These are phyloP conservation scores for Monilinia vaccinii-corymbosi DNA, from an alignment of 2,329 filamentous ascomycete species.

Conservation along the genomic window DNA sequence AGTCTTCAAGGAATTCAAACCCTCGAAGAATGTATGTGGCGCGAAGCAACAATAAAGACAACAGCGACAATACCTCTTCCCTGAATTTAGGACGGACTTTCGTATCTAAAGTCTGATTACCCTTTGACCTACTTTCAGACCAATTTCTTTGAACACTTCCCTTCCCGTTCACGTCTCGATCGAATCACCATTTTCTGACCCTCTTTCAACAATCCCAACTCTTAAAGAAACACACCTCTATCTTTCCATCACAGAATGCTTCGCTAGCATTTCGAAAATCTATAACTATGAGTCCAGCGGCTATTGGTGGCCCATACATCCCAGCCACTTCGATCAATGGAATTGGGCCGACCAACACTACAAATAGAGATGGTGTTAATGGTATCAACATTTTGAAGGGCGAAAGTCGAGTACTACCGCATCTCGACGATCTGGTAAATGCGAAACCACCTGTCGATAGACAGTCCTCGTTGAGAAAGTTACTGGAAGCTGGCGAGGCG, in stretches of 20 bases:
- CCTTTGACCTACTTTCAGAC: constrained; percentile 1
- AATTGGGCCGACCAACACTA: constrained; percentile 18
- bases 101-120: neutral
- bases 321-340: constrained; percentile 21
- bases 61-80: constrained; percentile 3
- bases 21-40: constrained; percentile 9
- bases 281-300: constrained; percentile 27
- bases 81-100: neutral
- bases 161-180: neutral
- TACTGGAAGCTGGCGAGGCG: constrained; percentile 44
- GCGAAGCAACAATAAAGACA: constrained; percentile 9
- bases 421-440: constrained; percentile 36
- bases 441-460: constrained; percentile 28
- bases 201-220: neutral
- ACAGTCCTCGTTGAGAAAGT: constrained; percentile 40
- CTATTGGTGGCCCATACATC: constrained; percentile 19
- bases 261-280: neutral
- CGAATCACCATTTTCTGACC: neutral
- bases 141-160: constrained; percentile 1
- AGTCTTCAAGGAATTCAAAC: constrained; percentile 5
- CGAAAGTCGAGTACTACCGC: constrained; percentile 29
- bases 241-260: constrained; percentile 15
- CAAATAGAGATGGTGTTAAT: constrained; percentile 9
- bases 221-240: neutral
- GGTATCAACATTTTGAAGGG: constrained; percentile 16